These are phyloP conservation scores for Chamaecrista fasciculata DNA, from an alignment of 306 rosid genomes.

Conservation along the genomic window DNA sequence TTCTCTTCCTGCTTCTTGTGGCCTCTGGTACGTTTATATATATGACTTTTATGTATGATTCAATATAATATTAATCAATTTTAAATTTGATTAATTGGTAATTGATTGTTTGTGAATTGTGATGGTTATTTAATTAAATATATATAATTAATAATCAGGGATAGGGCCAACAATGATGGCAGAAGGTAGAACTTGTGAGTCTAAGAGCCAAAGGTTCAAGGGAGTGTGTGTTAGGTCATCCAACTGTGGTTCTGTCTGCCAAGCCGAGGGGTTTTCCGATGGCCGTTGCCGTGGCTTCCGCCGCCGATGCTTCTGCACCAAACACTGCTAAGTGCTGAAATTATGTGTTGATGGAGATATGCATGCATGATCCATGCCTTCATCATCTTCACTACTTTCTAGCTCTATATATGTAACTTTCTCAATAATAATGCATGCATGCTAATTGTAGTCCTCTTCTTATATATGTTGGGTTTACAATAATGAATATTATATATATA, in stretches of 20 bases:
- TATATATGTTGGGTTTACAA: too few species aligned
- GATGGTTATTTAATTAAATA: too few species aligned
- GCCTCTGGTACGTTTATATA: constrained; percentile 42
- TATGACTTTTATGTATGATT: not conserved
- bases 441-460: too few species aligned
- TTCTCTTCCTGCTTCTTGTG: constrained; percentile 44
- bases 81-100: not conserved
- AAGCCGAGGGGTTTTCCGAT: constrained; percentile 43
- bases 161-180: constrained; percentile 48
- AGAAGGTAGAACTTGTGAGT: constrained; percentile 56
- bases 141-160: constrained; percentile 21
- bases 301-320: constrained; percentile 61
- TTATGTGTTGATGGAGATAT: not conserved
- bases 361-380: too few species aligned
- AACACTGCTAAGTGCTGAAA: constrained; percentile 7
- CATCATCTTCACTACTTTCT: too few species aligned
- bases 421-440: too few species aligned
- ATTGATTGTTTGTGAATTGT: not conserved
- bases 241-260: constrained; percentile 52
- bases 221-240: constrained; percentile 43
- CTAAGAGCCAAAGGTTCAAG: constrained; percentile 46
- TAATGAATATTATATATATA: too few species aligned
- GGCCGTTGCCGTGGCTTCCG: constrained; percentile 66
- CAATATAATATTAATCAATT: too few species aligned
- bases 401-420: too few species aligned